Base-by-base conservation (phyloP, 2,329 filamentous ascomycete species). In the Claviceps sp. region DNA sequence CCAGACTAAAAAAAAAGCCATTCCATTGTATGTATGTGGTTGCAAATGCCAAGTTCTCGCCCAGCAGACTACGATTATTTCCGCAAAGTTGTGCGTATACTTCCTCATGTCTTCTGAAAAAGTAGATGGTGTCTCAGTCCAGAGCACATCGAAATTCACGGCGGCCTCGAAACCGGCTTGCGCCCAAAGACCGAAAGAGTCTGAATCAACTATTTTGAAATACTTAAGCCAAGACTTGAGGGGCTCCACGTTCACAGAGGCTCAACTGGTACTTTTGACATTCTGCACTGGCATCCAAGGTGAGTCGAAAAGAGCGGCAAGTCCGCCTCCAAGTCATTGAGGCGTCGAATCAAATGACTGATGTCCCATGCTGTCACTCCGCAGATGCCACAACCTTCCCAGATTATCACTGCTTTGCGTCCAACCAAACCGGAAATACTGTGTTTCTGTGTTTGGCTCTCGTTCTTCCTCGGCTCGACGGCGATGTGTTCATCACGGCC, bases 361-460 rank as follows among this genome's bases (percentile, higher is more conserved):
- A 53, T 20, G 4, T 4, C 11, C 6, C 26, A 29, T 29, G 8
- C 3, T 49, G 9, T 8, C 8, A 42, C 40, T 16, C 37, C 16
- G 1, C 36, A 71, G 77, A 82, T 64, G 77, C 78, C 47, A 73
- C 77, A 20, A 74, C 78, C 2, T 82, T 80, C 60, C 76, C 76
- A 22, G 77, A 80, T 59, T 83, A 77, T 62, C 73, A 75, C 63
- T 80, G 77, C 60, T 82, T 83, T 62, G 76, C 77, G 14, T 81
- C 78, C 34, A 83, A 83, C 62, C 79, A 83, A 59, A 83, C 80
- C 0, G 80, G 80, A 53, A 83, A 83, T 64, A 82, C 79, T 2
- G 73, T 83, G 47, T 76, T 83, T 58, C 69, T 82, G 8, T 66
- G 72, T 53, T 59, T 76, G 11, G 77, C 76, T 34, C 67, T 80